These are phyloP conservation scores for Obelidium mucronatum DNA, from an alignment of 192 early-diverging fungal genomes.

Conservation along the genomic window DNA sequence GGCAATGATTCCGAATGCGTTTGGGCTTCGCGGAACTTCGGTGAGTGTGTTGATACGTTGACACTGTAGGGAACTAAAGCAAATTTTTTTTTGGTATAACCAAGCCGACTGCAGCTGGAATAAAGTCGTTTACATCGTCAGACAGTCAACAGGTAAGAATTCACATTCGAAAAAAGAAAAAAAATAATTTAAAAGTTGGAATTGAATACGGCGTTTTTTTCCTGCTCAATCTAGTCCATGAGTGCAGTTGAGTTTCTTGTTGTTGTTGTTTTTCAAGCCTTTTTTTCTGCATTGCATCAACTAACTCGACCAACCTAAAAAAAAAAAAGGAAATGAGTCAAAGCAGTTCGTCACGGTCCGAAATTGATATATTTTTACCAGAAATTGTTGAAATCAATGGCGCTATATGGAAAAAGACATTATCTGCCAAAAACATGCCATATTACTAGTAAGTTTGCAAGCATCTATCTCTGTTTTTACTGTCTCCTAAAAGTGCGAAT, in stretches of 20 bases:
- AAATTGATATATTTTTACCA: constrained; percentile 37
- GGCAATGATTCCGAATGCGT: background rate
- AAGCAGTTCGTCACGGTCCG: background rate
- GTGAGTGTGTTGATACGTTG: too few species aligned
- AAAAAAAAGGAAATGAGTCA: background rate
- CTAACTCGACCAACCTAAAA: background rate
- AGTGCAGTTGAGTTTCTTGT: too few species aligned
- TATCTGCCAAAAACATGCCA: constrained; percentile 50
- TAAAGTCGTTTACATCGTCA: background rate
- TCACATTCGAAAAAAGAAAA: too few species aligned
- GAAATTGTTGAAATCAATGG: constrained; percentile 60
- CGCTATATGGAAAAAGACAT: constrained; percentile 48
- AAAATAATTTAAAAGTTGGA: too few species aligned
- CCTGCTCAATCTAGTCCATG: too few species aligned
- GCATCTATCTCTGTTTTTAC: background rate
- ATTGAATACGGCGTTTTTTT: too few species aligned
- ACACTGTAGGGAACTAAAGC: too few species aligned
- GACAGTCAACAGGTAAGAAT: background rate
- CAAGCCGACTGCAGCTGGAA: background rate
- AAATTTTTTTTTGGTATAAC: background rate
- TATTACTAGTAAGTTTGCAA: constrained; percentile 60
- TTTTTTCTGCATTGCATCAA: background rate
- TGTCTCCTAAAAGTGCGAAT: too few species aligned
- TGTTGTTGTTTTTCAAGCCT: too few species aligned
- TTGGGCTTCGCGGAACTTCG: background rate